phyloP scores from a whole-genome alignment of 768 basidiomycete genomes.

The Fomitopsis serialis region DNA sequence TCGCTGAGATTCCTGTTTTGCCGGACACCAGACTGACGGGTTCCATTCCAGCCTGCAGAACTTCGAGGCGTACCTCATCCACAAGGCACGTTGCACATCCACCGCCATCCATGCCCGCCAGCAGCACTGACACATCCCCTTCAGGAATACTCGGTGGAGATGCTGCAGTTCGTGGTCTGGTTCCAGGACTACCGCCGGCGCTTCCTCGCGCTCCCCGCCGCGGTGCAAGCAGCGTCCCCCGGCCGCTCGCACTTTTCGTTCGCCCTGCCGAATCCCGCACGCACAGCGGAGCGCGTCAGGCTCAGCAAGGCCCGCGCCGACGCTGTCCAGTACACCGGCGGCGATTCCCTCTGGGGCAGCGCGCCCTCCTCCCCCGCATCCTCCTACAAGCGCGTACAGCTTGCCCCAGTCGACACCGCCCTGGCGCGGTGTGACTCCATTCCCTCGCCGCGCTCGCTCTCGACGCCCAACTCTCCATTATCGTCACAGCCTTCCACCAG shows the following conservation, averaged over 20 bases:
- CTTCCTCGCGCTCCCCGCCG: constrained; percentile 24
- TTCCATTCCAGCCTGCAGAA: constrained; percentile 21
- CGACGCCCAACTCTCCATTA: neutral
- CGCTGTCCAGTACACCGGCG: neutral
- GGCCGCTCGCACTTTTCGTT: constrained; percentile 7
- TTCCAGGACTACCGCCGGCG: constrained; percentile 33
- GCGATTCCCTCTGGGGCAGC: no score
- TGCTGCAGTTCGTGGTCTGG: constrained; percentile 28
- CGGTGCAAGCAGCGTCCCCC: constrained; percentile 13
- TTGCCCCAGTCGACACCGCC: constrained; percentile 1
- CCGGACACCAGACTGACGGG: neutral
- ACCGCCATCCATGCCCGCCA: neutral
- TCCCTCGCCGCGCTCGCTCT: neutral
- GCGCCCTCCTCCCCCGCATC: no score
- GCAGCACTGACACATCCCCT: neutral
- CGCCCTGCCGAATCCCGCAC: constrained; percentile 7
- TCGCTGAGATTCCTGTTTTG: no score
- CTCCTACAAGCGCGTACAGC: neutral
- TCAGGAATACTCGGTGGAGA: constrained; percentile 23
- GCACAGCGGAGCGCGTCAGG: constrained; percentile 6
- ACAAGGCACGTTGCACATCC: constrained; percentile 6
- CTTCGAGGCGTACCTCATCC: constrained; percentile 23
- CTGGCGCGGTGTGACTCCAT: neutral
- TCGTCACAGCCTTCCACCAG: neutral
- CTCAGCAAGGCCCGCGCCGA: constrained; percentile 3